A percentile compares a stretch with the other conserved stretches of the same genome.
These are phyloP conservation scores for Lentinula boryana DNA, from an alignment of 768 basidiomycete genomes.

Conservation along the genomic window DNA sequence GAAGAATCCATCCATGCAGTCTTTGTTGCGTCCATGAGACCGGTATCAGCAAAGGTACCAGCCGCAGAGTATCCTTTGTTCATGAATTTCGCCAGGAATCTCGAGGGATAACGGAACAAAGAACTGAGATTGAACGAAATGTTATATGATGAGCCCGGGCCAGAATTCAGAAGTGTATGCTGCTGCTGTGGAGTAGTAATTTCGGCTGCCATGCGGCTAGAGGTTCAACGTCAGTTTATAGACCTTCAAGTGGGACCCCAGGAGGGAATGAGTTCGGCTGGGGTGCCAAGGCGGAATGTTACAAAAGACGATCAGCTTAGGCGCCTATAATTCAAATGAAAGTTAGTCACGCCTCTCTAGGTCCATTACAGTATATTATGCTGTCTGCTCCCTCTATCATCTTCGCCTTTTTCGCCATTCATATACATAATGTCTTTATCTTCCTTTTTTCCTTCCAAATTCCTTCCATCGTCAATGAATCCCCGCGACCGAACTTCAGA, in stretches of 20 bases:
- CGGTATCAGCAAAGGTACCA: constrained; percentile 7
- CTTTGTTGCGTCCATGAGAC: constrained; percentile 5
- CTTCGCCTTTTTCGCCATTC: neutral
- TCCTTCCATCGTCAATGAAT: constrained; percentile 46
- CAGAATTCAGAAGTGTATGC: neutral
- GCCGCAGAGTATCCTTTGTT: constrained; percentile 24
- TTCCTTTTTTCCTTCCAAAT: constrained; percentile 38
- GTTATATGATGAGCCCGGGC: constrained; percentile 18
- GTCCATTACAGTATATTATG: neutral
- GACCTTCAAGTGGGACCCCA: neutral
- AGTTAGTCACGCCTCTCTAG: neutral
- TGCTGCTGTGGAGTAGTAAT: neutral
- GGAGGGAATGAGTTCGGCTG: neutral
- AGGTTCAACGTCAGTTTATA: neutral
- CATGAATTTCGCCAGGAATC: constrained; percentile 32
- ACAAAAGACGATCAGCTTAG: neutral
- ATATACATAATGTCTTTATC: constrained; percentile 13
- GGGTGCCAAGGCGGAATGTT: neutral
- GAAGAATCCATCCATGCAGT: constrained; percentile 7
- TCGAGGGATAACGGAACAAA: constrained; percentile 34
- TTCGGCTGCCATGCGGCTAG: neutral
- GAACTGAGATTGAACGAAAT: constrained; percentile 34
- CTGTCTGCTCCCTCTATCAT: neutral
- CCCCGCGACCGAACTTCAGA: constrained; percentile 52
- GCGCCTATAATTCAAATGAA: neutral